Base-by-base conservation (phyloP, 2,329 filamentous ascomycete species). In the Amauroascus niger region DNA sequence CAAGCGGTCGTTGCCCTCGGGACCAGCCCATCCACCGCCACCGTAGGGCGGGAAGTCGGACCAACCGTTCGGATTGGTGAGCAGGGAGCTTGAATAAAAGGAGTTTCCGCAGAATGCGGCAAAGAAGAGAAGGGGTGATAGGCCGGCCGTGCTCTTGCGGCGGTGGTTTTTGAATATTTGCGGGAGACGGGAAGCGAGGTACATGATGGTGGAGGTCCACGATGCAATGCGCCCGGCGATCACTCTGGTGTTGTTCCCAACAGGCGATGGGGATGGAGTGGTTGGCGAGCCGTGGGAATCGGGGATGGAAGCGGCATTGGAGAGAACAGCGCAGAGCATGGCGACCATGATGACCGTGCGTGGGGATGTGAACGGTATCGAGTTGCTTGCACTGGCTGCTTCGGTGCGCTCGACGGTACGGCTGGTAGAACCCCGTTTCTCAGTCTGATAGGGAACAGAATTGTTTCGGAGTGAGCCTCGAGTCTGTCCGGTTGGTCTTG, bases 61-160 rank as follows among this genome's bases (percentile, higher is more conserved):
- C 82, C 82, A 85, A 6, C 78, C 81, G 57, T 77, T 78, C 1
- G 82, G 82, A 62, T 84, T 85, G 1, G 80, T 77, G 32, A 82
- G 65, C 3, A 86, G 69, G 0, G 81, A 83, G 26, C 71, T 67
- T 8, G 79, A 82, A 69, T 86, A 86, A 71, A 84, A 84, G 40
- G 83, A 68, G 62, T 86, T 86, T 2, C 82, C 82, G 61, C 78
- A 78, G 64, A 86, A 86, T 2, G 82, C 82, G 4, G 82, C 82
- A 37, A 78, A 70, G 69, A 86, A 86, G 47, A 86, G 75, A 0
- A 79, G 68, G 0, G 81, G 80, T 0, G 76, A 80, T 7, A 86
- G 76, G 2, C 82, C 82, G 1, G 81, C 74, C 9, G 82, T 84
- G 41, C 80, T 83, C 62, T 79, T 78, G 47, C 81, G 79, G 49